Conservation (phyloP, 495 filamentous ascomycete genomes). For the Pyronema omphalodes region DNA sequence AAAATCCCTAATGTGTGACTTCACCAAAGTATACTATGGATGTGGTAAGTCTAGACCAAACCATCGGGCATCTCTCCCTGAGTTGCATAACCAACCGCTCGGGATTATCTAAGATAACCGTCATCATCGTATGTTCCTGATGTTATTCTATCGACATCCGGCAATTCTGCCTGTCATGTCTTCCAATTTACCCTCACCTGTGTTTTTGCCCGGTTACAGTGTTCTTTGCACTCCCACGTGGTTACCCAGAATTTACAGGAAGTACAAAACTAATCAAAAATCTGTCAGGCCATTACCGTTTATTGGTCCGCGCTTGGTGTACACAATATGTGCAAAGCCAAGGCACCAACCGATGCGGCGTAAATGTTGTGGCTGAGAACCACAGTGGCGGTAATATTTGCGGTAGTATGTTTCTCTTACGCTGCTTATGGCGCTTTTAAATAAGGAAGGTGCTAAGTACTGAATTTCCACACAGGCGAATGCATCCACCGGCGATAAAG, state of each 20-base stretch:
- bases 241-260: neutral
- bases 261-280: neutral
- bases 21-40: constrained; percentile 32
- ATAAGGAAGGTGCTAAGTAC: neutral
- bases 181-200: neutral
- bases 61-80: neutral
- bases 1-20: constrained; percentile 34
- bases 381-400: neutral
- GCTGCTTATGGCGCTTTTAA: neutral
- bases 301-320: constrained; percentile 36
- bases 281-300: constrained; percentile 29
- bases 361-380: constrained; percentile 9
- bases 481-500: neutral
- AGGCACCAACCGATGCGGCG: constrained; percentile 14
- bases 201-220: neutral
- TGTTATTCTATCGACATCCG: neutral
- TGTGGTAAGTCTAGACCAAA: constrained; percentile 24
- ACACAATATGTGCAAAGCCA: constrained; percentile 26
- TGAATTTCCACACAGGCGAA: neutral
- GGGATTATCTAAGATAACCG: neutral
- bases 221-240: too few species aligned
- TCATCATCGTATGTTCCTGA: neutral
- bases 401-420: constrained; percentile 9
- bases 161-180: neutral
- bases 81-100: neutral